phyloP scores from a whole-genome alignment of 257 asterid genomes.

The Paulownia fortunei region DNA sequence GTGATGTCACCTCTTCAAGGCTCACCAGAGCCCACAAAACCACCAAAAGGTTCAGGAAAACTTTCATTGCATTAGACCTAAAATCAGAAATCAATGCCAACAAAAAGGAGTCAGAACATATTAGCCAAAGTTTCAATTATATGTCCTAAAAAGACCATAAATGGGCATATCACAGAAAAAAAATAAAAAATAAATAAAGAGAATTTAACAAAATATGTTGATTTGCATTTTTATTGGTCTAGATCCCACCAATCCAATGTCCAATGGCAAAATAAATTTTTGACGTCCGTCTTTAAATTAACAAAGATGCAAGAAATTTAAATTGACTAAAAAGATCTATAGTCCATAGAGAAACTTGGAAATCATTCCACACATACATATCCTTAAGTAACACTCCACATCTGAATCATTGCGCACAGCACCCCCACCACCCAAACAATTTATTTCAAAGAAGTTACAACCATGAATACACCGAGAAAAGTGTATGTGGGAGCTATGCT shows the following conservation, averaged over 20 bases:
- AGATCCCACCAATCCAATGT: slow-evolving; percentile 5
- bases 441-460: not conserved
- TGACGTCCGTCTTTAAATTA: not conserved
- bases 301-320: not conserved
- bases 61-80: slow-evolving; percentile 49
- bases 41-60: slow-evolving; percentile 41
- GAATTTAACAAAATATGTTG: not conserved
- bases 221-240: not conserved
- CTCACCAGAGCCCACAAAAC: slow-evolving; percentile 54
- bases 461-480: not conserved
- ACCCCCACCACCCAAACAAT: not conserved
- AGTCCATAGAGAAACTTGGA: not conserved
- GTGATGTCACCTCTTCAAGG: slow-evolving; percentile 58
- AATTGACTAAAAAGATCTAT: not conserved
- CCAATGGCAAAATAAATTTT: not conserved
- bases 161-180: not conserved
- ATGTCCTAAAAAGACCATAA: not conserved
- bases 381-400: slow-evolving; percentile 31
- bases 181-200: not conserved
- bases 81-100: slow-evolving; percentile 19
- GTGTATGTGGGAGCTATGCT: not conserved
- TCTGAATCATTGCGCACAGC: slow-evolving; percentile 32
- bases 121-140: not conserved
- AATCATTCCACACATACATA: slow-evolving; percentile 19
- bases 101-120: not conserved